phyloP scores from a whole-genome alignment of 495 filamentous ascomycete genomes.

The Penicillium verhagenii region DNA sequence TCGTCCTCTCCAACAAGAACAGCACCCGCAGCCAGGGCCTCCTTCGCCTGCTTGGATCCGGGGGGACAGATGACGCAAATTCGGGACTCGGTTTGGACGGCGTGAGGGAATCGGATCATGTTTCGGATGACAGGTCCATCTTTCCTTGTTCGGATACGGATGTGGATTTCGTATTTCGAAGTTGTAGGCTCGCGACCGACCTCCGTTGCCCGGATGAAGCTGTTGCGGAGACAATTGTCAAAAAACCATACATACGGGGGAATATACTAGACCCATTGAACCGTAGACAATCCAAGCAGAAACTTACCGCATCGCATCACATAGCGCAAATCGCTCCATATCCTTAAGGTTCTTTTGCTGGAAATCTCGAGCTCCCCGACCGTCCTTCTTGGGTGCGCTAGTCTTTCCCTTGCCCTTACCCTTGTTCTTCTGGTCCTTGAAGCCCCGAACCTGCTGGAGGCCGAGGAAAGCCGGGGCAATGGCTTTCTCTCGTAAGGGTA shows the following conservation, averaged over 20 bases:
- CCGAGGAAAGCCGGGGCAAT: conserved; percentile 35
- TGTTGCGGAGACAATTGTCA: conserved; percentile 33
- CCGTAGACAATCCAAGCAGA: neutral
- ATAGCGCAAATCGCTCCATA: conserved; percentile 71
- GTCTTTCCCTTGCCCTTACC: conserved; percentile 44
- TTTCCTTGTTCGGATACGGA: conserved; percentile 75
- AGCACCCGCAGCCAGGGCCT: conserved; percentile 74
- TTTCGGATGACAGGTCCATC: conserved; percentile 84
- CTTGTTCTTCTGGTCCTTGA: conserved; percentile 34
- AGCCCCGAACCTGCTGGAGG: conserved; percentile 40
- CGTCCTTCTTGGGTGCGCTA: conserved; percentile 57
- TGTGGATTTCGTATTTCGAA: conserved; percentile 82
- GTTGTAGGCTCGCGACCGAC: conserved; percentile 72
- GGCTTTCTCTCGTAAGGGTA: conserved; percentile 28
- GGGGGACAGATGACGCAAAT: conserved; percentile 88
- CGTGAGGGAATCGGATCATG: conserved; percentile 83
- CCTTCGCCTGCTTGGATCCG: conserved; percentile 62
- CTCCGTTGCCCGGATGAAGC: conserved; percentile 88
- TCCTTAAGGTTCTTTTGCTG: conserved; percentile 57
- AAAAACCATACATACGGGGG: conserved; percentile 4
- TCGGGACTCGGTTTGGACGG: conserved; percentile 78
- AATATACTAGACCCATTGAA: neutral
- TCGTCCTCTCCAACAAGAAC: conserved; percentile 79
- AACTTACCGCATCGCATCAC: conserved; percentile 88
- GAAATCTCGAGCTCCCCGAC: conserved; percentile 64